Conservation (phyloP, 2,329 filamentous ascomycete genomes). For the Pestalotiopsis sp. region DNA sequence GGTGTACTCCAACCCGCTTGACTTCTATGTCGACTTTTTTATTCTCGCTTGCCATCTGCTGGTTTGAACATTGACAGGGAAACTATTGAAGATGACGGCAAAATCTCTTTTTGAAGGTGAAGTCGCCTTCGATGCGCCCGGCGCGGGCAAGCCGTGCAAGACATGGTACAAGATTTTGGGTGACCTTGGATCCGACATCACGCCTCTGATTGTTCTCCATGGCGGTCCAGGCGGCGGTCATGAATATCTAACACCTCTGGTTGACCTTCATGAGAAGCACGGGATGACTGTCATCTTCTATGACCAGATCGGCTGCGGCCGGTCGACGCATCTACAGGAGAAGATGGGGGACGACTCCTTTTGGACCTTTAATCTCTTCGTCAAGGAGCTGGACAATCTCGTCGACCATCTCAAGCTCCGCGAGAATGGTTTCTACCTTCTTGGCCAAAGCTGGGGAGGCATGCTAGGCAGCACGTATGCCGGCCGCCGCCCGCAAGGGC, state of each 20-base stretch:
- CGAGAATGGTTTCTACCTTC: conserved; percentile 16
- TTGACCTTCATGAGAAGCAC: conserved; percentile 10
- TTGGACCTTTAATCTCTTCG: conserved; percentile 18
- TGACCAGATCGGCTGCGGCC: conserved; percentile 22
- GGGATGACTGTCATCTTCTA: conserved; percentile 20
- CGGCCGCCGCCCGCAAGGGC: neutral
- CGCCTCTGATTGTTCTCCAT: conserved; percentile 15
- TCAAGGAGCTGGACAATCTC: conserved; percentile 20
- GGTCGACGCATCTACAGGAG: conserved; percentile 19
- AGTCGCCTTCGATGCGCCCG: conserved; percentile 17
- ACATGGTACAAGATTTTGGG: conserved; percentile 20
- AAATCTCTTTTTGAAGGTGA: conserved; percentile 10
- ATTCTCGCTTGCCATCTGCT: neutral
- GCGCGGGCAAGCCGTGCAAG: conserved; percentile 17
- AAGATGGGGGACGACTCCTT: conserved; percentile 17
- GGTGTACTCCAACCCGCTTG: neutral
- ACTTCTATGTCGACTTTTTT: neutral
- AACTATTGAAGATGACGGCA: neutral
- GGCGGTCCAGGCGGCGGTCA: conserved; percentile 22
- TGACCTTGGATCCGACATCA: conserved; percentile 11
- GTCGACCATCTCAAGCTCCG: conserved; percentile 15
- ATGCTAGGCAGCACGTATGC: conserved; percentile 19
- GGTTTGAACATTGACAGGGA: neutral
- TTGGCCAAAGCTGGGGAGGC: conserved; percentile 22
- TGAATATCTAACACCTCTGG: conserved; percentile 17